Conservation (phyloP, 208 protist genomes). For the Trypanosoma vivax region DNA sequence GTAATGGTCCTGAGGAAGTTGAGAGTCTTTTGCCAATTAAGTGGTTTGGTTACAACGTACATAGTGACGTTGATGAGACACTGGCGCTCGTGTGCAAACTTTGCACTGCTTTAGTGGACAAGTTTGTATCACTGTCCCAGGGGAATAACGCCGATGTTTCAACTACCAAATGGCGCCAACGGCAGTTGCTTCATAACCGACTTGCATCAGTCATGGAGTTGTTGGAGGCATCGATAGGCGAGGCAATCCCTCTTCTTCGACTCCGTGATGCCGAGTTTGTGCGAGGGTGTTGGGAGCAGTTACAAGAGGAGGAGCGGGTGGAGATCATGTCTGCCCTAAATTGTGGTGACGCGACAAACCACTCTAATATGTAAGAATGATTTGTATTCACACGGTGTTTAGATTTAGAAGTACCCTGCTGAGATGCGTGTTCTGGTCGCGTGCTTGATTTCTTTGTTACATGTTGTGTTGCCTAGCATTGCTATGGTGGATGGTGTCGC, state of each 20-base stretch:
- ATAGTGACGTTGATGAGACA: conserved; percentile 80
- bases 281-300: conserved; percentile 67
- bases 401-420: background rate
- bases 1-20: conserved; percentile 77
- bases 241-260: conserved; percentile 77
- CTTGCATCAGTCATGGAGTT: conserved; percentile 84
- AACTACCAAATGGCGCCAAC: conserved; percentile 82
- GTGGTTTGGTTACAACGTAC: conserved; percentile 82
- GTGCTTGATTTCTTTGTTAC: background rate
- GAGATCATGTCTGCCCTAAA: conserved; percentile 74
- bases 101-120: conserved; percentile 83
- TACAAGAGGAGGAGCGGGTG: conserved; percentile 80
- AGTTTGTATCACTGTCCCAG: conserved; percentile 68
- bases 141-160: conserved; percentile 73
- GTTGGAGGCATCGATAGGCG: conserved; percentile 79
- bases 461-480: too few species aligned
- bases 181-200: conserved; percentile 67
- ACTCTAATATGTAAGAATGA: too few species aligned
- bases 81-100: conserved; percentile 83
- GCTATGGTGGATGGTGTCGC: too few species aligned
- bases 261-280: conserved; percentile 77
- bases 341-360: conserved; percentile 20
- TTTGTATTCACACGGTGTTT: too few species aligned
- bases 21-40: conserved; percentile 79
- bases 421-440: background rate